Evolutionary conservation across 192 early-diverging fungal genomes (phyloP).

Genomic region (Dimargaris cristalligena): DNA sequence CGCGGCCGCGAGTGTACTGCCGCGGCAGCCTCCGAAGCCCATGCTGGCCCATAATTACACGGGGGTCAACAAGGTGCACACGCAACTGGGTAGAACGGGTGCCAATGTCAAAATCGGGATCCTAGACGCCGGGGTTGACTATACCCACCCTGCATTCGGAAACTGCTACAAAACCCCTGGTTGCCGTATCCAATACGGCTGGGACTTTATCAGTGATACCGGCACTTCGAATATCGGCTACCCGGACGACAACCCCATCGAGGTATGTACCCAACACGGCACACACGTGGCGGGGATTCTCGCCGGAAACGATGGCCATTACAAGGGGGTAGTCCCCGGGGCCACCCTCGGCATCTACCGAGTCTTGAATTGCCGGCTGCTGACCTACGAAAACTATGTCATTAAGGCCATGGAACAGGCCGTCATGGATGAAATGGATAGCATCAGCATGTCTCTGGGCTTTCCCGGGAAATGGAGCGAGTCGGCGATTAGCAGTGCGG

Average conservation of each 20-base stretch:
- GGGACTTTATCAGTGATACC: constrained; percentile 37
- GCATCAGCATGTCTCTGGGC: neutral
- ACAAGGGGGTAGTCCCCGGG: constrained; percentile 7
- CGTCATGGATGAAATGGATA: neutral
- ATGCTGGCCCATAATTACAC: neutral
- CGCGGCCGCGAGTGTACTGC: neutral
- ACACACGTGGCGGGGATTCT: constrained; percentile 35
- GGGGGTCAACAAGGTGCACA: neutral
- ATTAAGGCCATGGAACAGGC: constrained; percentile 1
- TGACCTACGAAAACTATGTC: neutral
- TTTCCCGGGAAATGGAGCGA: neutral
- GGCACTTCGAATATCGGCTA: too few relatives aligned
- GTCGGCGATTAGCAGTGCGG: neutral
- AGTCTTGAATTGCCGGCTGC: constrained; percentile 5
- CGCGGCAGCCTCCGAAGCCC: too few relatives aligned
- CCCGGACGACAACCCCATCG: constrained; percentile 31
- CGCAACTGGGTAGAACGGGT: neutral
- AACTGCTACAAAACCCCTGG: constrained; percentile 36
- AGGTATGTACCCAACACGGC: constrained; percentile 24
- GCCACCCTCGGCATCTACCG: constrained; percentile 12
- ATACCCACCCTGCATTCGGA: constrained; percentile 29
- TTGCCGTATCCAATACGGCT: constrained; percentile 41
- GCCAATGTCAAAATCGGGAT: constrained; percentile 24
- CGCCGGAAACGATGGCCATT: constrained; percentile 12
- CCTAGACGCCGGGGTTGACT: constrained; percentile 31